Percentiles rank a stretch among this genome's conserved stretches.
These are phyloP conservation scores for Dillenia turbinata DNA, from an alignment of 164 flowering plant genomes.

Conservation along the genomic window DNA sequence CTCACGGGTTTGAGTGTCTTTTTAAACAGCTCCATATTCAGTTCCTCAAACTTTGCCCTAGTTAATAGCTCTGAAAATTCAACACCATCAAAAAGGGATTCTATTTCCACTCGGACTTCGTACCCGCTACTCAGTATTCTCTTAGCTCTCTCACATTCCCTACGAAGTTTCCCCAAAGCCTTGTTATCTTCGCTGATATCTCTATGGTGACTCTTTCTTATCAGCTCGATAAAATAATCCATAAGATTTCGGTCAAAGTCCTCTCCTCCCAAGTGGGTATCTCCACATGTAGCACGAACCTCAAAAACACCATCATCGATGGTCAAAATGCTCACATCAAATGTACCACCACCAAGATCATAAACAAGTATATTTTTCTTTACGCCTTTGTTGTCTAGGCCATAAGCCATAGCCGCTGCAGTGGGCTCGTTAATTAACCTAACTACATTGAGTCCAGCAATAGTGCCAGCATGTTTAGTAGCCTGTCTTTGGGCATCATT, in stretches of 20 bases:
- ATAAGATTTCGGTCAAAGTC: background rate
- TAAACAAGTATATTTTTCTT: conserved; percentile 2
- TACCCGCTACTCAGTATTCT: background rate
- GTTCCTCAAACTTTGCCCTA: too few species aligned
- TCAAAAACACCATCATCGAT: conserved; percentile 4
- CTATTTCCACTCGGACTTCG: conserved; percentile 1
- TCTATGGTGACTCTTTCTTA: background rate
- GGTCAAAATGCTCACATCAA: background rate
- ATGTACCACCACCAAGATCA: background rate
- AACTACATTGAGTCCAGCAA: conserved; percentile 2
- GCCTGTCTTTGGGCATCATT: conserved; percentile 5
- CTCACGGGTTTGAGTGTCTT: too few species aligned
- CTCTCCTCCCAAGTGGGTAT: conserved; percentile 4
- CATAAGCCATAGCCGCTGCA: conserved; percentile 3
- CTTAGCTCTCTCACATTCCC: too few species aligned
- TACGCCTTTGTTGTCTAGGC: background rate
- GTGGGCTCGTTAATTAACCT: background rate
- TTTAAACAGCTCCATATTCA: too few species aligned
- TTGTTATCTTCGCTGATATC: background rate
- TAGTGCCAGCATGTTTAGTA: conserved; percentile 3
- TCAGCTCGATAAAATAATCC: background rate
- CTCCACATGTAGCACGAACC: conserved; percentile 2
- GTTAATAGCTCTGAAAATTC: background rate
- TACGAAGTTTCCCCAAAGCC: background rate
- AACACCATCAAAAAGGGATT: conserved; percentile 4